Evolutionary conservation across 2,329 filamentous ascomycete species (phyloP).

Genomic region (Penicillium sp.): DNA sequence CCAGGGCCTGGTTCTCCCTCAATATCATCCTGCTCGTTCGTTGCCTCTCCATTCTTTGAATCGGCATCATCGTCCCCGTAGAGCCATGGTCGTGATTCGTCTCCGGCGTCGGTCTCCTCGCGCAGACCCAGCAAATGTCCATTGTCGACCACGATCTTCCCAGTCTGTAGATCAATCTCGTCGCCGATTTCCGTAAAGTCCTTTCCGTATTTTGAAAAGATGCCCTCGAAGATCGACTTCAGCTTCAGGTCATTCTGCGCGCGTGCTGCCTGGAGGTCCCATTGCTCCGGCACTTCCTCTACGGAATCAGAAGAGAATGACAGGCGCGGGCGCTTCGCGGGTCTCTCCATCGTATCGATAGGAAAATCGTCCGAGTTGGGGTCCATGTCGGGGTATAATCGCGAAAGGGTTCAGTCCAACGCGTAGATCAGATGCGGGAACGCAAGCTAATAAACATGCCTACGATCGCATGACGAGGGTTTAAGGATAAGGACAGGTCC

Average conservation of each 20-base stretch:
- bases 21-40: neutral
- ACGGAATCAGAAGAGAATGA: conserved; percentile 24
- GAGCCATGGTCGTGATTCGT: conserved; percentile 18
- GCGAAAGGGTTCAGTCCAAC: neutral
- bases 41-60: conserved; percentile 9
- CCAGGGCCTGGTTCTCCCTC: neutral
- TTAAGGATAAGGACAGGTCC: neutral
- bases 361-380: conserved; percentile 1
- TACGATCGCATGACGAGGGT: neutral
- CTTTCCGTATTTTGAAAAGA: conserved; percentile 80
- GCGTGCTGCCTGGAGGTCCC: conserved; percentile 58
- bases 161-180: conserved; percentile 79
- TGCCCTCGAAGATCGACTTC: conserved; percentile 78
- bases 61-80: conserved; percentile 14
- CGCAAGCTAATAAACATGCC: neutral
- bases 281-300: conserved; percentile 31
- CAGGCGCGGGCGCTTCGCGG: conserved; percentile 57
- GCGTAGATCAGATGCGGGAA: neutral
- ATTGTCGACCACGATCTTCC: conserved; percentile 81
- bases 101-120: conserved; percentile 51
- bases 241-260: conserved; percentile 64
- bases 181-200: conserved; percentile 82
- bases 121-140: conserved; percentile 68
- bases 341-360: conserved; percentile 27
- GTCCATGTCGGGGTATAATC: neutral